Percentiles rank a stretch among this genome's conserved stretches.
These are phyloP conservation scores for Hirschfeldia incana DNA, from an alignment of 345 rosid genomes.

Conservation along the genomic window DNA sequence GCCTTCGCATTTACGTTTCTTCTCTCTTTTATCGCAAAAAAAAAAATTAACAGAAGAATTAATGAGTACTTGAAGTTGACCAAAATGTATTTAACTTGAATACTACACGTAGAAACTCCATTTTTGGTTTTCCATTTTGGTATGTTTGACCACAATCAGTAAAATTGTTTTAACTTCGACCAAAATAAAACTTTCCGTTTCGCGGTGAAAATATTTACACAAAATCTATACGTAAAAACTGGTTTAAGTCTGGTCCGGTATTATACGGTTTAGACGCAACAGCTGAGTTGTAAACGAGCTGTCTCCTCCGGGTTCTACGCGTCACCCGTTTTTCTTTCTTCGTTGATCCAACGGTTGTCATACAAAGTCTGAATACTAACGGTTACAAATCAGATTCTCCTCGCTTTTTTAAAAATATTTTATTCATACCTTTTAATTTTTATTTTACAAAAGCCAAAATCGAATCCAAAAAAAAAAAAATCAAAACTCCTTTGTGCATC, in stretches of 20 bases:
- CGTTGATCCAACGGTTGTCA: constrained; percentile 27
- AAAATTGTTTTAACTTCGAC: not conserved
- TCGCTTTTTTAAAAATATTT: not conserved
- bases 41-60: constrained; percentile 5
- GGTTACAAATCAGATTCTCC: constrained; percentile 33
- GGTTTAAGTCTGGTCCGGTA: constrained; percentile 31
- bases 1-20: constrained; percentile 39
- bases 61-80: not conserved
- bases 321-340: constrained; percentile 27
- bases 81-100: not conserved
- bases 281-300: constrained; percentile 23
- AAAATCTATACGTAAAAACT: no score
- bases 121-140: not conserved
- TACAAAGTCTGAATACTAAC: not conserved
- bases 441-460: not conserved
- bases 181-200: not conserved
- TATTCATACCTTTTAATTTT: not conserved
- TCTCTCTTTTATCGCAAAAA: not conserved
- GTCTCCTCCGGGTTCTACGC: constrained; percentile 14
- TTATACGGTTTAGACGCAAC: constrained; percentile 19
- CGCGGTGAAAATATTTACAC: not conserved
- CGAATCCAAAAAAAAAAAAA: not conserved
- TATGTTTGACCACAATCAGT: not conserved
- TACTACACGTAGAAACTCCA: not conserved
- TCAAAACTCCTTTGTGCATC: constrained; percentile 15